Evolutionary conservation across 2,329 filamentous ascomycete species (phyloP).

Genomic region (Scedosporium dehoogii): DNA sequence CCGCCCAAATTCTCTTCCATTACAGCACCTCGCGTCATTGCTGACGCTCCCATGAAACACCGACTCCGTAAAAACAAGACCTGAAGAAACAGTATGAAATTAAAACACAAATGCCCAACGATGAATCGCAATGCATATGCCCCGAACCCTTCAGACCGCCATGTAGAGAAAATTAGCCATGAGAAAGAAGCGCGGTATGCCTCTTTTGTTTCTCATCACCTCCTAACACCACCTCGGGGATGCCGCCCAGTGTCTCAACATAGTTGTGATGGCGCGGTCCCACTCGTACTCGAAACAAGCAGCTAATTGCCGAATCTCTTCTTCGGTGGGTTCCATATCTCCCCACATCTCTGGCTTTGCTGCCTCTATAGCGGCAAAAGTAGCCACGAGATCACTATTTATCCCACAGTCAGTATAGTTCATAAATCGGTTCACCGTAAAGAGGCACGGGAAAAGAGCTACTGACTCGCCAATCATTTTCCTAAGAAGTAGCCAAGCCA

Average conservation of each 20-base stretch:
- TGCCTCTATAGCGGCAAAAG: constrained; percentile 53
- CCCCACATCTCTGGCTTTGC: constrained; percentile 62
- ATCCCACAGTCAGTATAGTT: not conserved
- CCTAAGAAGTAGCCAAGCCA: constrained; percentile 60
- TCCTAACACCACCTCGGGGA: constrained; percentile 46
- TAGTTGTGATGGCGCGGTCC: constrained; percentile 51
- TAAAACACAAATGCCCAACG: too few relatives aligned
- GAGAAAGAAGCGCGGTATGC: too few relatives aligned
- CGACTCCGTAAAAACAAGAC: too few relatives aligned
- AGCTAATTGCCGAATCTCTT: constrained; percentile 48
- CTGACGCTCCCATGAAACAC: too few relatives aligned
- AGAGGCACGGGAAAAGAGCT: not conserved
- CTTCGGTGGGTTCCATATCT: constrained; percentile 40
- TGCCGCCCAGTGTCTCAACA: constrained; percentile 59
- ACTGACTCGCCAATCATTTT: constrained; percentile 58
- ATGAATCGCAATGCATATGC: too few relatives aligned
- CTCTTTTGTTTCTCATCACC: too few relatives aligned
- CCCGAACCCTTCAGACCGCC: too few relatives aligned
- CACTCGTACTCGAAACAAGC: constrained; percentile 58
- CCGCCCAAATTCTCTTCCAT: too few relatives aligned
- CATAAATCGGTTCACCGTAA: not conserved
- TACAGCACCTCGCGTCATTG: too few relatives aligned
- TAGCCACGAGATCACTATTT: constrained; percentile 45
- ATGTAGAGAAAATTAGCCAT: too few relatives aligned
- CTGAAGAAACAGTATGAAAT: too few relatives aligned